phyloP scores from a whole-genome alignment of 2,329 filamentous ascomycete species.

The Ophiostoma sp. region DNA sequence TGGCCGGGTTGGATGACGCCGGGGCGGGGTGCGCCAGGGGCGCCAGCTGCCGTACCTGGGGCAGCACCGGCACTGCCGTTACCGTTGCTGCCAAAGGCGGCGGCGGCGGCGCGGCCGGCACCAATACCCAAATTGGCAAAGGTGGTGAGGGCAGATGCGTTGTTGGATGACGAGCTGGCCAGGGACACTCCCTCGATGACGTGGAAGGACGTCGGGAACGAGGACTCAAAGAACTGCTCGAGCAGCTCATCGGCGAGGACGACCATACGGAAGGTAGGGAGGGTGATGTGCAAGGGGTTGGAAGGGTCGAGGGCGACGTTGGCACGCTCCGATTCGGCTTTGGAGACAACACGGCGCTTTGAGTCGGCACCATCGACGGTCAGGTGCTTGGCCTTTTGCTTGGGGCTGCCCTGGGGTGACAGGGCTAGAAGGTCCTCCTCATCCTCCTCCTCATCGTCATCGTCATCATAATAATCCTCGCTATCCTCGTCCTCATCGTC shows the following conservation, averaged over 20 bases:
- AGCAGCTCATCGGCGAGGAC: conserved; percentile 93
- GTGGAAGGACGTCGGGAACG: conserved; percentile 90
- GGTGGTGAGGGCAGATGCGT: conserved; percentile 75
- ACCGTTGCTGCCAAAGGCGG: conserved; percentile 31
- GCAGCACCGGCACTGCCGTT: conserved; percentile 33
- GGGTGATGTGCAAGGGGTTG: conserved; percentile 90
- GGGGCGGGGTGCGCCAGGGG: conserved; percentile 35
- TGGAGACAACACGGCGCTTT: conserved; percentile 47
- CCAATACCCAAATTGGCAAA: conserved; percentile 67
- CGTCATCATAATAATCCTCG: conserved; percentile 62
- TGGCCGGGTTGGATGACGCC: conserved; percentile 20
- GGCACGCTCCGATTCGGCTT: conserved; percentile 68
- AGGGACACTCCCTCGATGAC: conserved; percentile 63
- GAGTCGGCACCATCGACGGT: conserved; percentile 38
- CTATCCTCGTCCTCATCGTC: conserved; percentile 54
- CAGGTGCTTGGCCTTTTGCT: conserved; percentile 39
- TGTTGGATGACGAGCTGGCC: conserved; percentile 47
- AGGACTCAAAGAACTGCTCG: conserved; percentile 96
- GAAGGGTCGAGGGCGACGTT: conserved; percentile 91
- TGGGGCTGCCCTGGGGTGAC: conserved; percentile 46
- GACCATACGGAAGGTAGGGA: conserved; percentile 98
- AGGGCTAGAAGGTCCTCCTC: conserved; percentile 64
- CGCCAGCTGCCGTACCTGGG: conserved; percentile 42
- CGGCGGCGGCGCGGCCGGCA: conserved; percentile 46
- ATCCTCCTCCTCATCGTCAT: conserved; percentile 57